Evolutionary conservation across 768 basidiomycete species (phyloP).

Genomic region (Cystobasidium tubakii): DNA sequence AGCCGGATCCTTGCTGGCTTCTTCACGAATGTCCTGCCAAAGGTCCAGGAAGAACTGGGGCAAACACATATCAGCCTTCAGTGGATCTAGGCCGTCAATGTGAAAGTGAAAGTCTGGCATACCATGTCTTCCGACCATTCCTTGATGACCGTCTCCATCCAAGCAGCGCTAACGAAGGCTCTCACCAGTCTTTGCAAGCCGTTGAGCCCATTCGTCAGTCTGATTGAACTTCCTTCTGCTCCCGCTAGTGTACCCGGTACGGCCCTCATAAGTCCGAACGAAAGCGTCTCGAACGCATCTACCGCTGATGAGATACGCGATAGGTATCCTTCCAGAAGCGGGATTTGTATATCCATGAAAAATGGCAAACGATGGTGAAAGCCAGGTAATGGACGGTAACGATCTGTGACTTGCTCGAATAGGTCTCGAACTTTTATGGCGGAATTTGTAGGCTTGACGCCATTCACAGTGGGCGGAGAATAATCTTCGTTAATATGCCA

Average conservation of each 20-base stretch:
- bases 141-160: constrained; percentile 64
- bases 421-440: constrained; percentile 75
- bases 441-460: constrained; percentile 68
- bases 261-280: constrained; percentile 76
- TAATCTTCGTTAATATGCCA: constrained; percentile 70
- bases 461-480: constrained; percentile 49
- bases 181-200: constrained; percentile 79
- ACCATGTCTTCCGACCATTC: constrained; percentile 88
- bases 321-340: constrained; percentile 70
- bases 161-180: constrained; percentile 73
- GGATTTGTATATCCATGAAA: constrained; percentile 75
- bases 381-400: constrained; percentile 79
- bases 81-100: too few species aligned
- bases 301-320: constrained; percentile 72
- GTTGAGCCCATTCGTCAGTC: constrained; percentile 69
- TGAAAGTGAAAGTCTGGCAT: too few species aligned
- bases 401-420: constrained; percentile 88
- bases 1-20: constrained; percentile 47
- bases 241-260: constrained; percentile 80
- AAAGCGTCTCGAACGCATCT: constrained; percentile 88
- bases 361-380: constrained; percentile 73
- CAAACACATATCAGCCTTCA: not conserved
- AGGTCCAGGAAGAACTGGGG: constrained; percentile 84
- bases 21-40: constrained; percentile 69
- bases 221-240: constrained; percentile 54